A percentile compares a stretch with the other conserved stretches of the same genome.
phyloP scores from a whole-genome alignment of 345 rosid species.

The Euclidium syriacum region DNA sequence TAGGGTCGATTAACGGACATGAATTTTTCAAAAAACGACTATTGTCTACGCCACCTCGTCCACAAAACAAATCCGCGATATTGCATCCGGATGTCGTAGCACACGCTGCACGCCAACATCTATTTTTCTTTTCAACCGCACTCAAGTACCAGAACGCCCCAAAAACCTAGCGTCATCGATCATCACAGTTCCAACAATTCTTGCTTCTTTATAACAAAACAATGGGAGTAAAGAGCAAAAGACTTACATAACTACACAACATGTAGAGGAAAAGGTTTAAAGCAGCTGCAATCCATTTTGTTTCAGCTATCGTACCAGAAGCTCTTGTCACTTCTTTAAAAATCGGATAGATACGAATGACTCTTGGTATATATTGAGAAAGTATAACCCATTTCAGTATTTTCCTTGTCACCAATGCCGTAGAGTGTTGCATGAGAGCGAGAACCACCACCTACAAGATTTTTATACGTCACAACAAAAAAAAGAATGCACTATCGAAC shows the following conservation, averaged over 20 bases:
- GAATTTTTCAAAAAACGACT: not conserved
- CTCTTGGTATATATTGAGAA: constrained; percentile 20
- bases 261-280: constrained; percentile 22
- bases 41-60: not conserved
- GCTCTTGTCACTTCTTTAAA: constrained; percentile 2
- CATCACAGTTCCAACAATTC: not conserved
- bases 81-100: not conserved
- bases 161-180: constrained; percentile 20
- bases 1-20: constrained; percentile 21
- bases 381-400: constrained; percentile 9
- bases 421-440: not conserved
- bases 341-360: constrained; percentile 16
- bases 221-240: not conserved
- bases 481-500: not conserved
- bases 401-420: not conserved
- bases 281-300: constrained; percentile 23
- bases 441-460: constrained; percentile 23
- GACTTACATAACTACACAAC: constrained; percentile 19
- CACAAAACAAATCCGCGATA: not conserved
- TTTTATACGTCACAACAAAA: not conserved
- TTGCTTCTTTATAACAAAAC: not conserved
- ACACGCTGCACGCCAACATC: constrained; percentile 21
- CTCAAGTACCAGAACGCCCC: constrained; percentile 28
- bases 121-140: constrained; percentile 9
- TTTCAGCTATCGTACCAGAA: constrained; percentile 17